Evolutionary conservation across 2,329 filamentous ascomycete genomes (phyloP), one percentile per base, ranked within the genome.

Genomic region (Tolypocladium endophyticum): DNA sequence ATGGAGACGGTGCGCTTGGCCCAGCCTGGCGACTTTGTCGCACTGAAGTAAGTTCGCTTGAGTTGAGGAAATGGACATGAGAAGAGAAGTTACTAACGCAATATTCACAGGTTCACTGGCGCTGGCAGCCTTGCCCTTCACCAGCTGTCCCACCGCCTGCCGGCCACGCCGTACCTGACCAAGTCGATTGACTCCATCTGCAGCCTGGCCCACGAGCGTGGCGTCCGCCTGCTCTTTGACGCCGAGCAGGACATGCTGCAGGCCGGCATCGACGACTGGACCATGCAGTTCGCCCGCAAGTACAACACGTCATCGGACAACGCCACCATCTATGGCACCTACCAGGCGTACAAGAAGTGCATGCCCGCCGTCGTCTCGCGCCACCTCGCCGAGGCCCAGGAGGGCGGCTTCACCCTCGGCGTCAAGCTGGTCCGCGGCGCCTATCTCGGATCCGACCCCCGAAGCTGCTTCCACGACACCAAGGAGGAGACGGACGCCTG

Each of bases 241-340:
- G 92, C 91, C 1, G 92, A 97, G 74, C 90, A 96, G 72, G 86
- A 87, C 60, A 81, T 83, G 59, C 81, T 94, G 36, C 90, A 96
- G 74, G 77, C 81, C 7, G 90, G 90, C 9, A 93, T 95, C 62
- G 87, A 94, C 70, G 81, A 84, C 65, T 93, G 91, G 88, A 90
- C 87, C 6, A 73, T 94, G 56, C 75, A 81, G n/a, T 87, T 91
- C 65, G 89, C 92, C 77, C 82, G 84, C 66, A 85, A 83, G 69
- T 92, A 89, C 77, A 95, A 95, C 76, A 82, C 77, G 62, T 76
- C 73, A 0, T 88, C 69, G 12, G 81, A 81, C 38, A 78, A 81
- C 58, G 87, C 89, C 4, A 82, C 92, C 58, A 80, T 97, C 59
- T 95, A 92, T 74, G 86, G 86, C 62, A 91, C 88, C 0, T 92